Percentiles rank a stretch among this genome's conserved stretches.
These are phyloP conservation scores for Colletotrichum sp. DNA, from an alignment of 2,329 filamentous ascomycete genomes.

Conservation along the genomic window DNA sequence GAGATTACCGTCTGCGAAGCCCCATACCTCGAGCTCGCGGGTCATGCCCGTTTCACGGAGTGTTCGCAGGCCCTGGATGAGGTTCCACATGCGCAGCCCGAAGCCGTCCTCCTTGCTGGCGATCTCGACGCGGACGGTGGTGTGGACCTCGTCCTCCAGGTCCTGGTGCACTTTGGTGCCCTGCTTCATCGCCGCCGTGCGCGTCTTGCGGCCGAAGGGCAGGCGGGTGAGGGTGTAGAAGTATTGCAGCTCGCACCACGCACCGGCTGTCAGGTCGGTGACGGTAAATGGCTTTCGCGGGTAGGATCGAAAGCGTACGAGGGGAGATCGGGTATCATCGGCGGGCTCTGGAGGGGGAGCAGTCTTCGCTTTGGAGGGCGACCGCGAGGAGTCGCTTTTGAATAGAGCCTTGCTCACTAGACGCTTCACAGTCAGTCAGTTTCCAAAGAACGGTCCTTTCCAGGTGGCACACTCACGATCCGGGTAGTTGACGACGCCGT, in stretches of 20 bases:
- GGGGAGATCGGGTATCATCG: constrained; percentile 55
- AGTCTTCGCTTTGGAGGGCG: constrained; percentile 19
- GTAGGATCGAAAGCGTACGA: constrained; percentile 78
- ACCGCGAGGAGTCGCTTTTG: constrained; percentile 17
- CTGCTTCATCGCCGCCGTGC: constrained; percentile 82
- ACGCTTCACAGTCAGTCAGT: constrained; percentile 69
- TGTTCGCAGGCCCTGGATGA: constrained; percentile 82
- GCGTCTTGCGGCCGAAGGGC: constrained; percentile 72
- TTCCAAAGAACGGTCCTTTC: constrained; percentile 2
- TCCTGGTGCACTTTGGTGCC: constrained; percentile 81
- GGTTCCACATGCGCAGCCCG: constrained; percentile 86
- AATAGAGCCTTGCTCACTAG: constrained; percentile 60
- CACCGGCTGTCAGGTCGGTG: constrained; percentile 83
- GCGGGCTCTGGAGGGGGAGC: constrained; percentile 17
- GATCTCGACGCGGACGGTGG: constrained; percentile 73
- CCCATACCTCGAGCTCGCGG: constrained; percentile 84
- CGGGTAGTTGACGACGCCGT: constrained; percentile 47
- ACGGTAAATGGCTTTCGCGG: constrained; percentile 84
- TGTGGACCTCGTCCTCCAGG: constrained; percentile 86
- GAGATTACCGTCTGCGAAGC: constrained; percentile 77
- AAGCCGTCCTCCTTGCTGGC: constrained; percentile 80
- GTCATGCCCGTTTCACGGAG: constrained; percentile 74
- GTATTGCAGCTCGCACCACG: constrained; percentile 97
- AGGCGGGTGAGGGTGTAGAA: constrained; percentile 81
- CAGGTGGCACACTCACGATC: constrained; percentile 50